These are phyloP conservation scores for Lathyrus oleraceus DNA, from an alignment of 306 rosid species.

Conservation along the genomic window DNA sequence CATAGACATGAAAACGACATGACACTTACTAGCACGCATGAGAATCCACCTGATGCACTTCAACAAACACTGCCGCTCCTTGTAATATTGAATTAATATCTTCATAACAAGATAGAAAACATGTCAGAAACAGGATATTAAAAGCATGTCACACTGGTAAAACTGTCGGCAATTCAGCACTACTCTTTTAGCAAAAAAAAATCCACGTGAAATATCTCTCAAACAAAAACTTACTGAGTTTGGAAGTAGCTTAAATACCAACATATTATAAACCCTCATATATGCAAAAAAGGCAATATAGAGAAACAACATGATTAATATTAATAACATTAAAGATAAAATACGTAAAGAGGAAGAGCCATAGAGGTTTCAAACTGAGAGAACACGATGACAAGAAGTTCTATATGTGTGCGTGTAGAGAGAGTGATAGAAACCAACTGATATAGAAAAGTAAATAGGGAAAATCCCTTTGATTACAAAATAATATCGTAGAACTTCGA, in stretches of 20 bases:
- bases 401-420: neutral
- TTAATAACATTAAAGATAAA: conserved; percentile 4
- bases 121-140: conserved; percentile 16
- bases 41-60: conserved; percentile 84
- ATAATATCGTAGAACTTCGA: too few relatives aligned
- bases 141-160: conserved; percentile 17
- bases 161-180: neutral
- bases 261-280: neutral
- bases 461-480: too few relatives aligned
- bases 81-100: conserved; percentile 74
- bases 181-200: conserved; percentile 10
- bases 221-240: conserved; percentile 14
- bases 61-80: conserved; percentile 91
- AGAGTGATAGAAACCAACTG: neutral
- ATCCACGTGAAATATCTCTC: conserved; percentile 15
- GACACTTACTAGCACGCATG: conserved; percentile 78
- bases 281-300: neutral
- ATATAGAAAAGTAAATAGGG: too few relatives aligned
- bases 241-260: conserved; percentile 18
- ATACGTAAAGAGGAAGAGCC: conserved; percentile 13
- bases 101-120: conserved; percentile 40
- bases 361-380: conserved; percentile 23
- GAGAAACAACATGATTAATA: neutral
- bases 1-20: conserved; percentile 22
- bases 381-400: neutral